phyloP scores from a whole-genome alignment of 805 yeast species.

The Pichia ethanolica region DNA sequence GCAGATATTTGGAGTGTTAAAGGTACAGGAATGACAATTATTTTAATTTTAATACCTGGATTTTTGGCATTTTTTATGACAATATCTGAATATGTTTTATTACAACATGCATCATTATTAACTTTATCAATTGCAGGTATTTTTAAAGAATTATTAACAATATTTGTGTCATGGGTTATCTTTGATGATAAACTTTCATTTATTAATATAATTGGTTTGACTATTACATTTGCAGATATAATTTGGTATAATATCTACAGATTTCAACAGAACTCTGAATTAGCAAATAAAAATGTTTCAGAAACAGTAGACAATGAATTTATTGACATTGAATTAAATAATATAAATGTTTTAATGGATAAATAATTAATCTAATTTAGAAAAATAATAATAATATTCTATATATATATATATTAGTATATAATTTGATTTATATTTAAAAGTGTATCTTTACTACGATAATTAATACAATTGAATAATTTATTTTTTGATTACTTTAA shows the following conservation, averaged over 20 bases:
- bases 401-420: no score
- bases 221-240: conserved; percentile 70
- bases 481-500: no score
- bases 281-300: not conserved
- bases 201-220: conserved; percentile 66
- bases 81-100: conserved; percentile 72
- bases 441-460: no score
- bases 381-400: no score
- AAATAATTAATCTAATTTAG: no score
- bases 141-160: conserved; percentile 85
- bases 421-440: no score
- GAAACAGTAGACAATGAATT: conserved; percentile 11
- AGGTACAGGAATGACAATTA: conserved; percentile 48
- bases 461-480: no score
- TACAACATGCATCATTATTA: conserved; percentile 74
- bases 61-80: conserved; percentile 85
- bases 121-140: conserved; percentile 89
- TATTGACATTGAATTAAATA: conserved; percentile 15
- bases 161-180: conserved; percentile 56
- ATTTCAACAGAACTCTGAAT: conserved; percentile 23
- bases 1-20: conserved; percentile 60
- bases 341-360: not conserved
- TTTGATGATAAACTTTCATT: conserved; percentile 67
- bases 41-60: conserved; percentile 72
- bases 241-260: conserved; percentile 75